Evolutionary conservation across 2,329 filamentous ascomycete genomes (phyloP), one percentile per base, ranked within the genome.

Genomic region (Pestalotiopsis sp.): DNA sequence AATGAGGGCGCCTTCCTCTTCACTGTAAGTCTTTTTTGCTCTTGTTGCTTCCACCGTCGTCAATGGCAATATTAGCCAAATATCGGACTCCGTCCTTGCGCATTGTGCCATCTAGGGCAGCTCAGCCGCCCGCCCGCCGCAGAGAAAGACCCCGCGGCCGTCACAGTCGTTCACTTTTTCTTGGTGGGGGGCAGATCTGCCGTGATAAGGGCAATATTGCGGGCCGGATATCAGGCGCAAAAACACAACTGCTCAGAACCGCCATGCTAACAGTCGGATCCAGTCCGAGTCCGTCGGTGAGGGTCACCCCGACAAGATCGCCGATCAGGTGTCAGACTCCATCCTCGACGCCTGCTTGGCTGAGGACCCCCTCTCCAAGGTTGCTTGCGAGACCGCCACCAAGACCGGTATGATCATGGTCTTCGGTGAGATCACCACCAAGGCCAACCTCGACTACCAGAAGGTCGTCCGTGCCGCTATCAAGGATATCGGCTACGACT

Each of bases 341-440:
- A 89, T 99, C 78, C 94, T 99, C 86, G 96, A 99, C 88, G 96
- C 96, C 85, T 98, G 96, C 86, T 87, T 99, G 79, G 87, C 87
- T 71, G 92, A 96, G 84, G 96, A 99, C 82, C 95, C 95, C 74
- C 90, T 98, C 80, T 98, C 96, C 87, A 99, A 98, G 89, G 92
- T 98, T 76, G 96, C 96, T 81, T 99, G 96, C 84, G 96, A 99
- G 89, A 98, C 95, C 75, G 96, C 96, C 78, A 97, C 96, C 86
- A 99, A 99, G 93, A 99, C 96, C 75, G 96, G 96, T 83, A 93
- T 99, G 96, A 88, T 99, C 83, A 98, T 99, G 96, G 91, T 97
- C 81, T 97, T 97, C 73, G 94, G 94, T 84, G 96, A 99, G 83
- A 99, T 99, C 83, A 97, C 94, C 83, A 98, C 96, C 86, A 96